A percentile compares a stretch with the other conserved stretches of the same genome.
These are phyloP conservation scores for Fraxinus quadrangulata DNA, from an alignment of 257 asterid species.

Conservation along the genomic window DNA sequence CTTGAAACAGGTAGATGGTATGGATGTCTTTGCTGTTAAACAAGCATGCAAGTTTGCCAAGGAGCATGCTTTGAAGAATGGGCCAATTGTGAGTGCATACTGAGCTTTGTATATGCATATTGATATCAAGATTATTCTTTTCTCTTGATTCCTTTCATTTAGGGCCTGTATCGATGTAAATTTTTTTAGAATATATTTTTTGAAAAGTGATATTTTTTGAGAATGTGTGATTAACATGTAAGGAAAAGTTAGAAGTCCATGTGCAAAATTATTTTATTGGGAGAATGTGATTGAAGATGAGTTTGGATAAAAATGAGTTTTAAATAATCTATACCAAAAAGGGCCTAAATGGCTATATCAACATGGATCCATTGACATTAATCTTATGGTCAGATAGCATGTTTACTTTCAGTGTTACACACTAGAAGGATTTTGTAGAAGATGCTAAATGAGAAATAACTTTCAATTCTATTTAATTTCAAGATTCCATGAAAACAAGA, in stretches of 20 bases:
- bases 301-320: neutral
- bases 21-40: constrained; percentile 97
- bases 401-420: constrained; percentile 4
- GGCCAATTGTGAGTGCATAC: constrained; percentile 83
- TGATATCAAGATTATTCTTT: neutral
- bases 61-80: constrained; percentile 88
- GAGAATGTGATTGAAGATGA: too few species aligned
- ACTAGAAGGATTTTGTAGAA: constrained; percentile 1
- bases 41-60: constrained; percentile 97
- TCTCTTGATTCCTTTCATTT: neutral
- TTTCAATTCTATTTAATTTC: constrained; percentile 12
- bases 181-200: too few species aligned
- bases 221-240: too few species aligned
- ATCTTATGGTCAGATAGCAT: constrained; percentile 1
- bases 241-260: too few species aligned
- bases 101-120: neutral
- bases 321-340: neutral
- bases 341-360: neutral
- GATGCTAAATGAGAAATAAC: constrained; percentile 6
- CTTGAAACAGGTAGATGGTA: constrained; percentile 85
- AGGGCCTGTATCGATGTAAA: too few species aligned
- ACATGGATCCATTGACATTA: neutral
- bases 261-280: too few species aligned
- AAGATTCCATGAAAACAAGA: constrained; percentile 1
- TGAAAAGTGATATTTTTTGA: too few species aligned